phyloP scores from a whole-genome alignment of 2,329 filamentous ascomycete species.

The Venturia oleaginea region DNA sequence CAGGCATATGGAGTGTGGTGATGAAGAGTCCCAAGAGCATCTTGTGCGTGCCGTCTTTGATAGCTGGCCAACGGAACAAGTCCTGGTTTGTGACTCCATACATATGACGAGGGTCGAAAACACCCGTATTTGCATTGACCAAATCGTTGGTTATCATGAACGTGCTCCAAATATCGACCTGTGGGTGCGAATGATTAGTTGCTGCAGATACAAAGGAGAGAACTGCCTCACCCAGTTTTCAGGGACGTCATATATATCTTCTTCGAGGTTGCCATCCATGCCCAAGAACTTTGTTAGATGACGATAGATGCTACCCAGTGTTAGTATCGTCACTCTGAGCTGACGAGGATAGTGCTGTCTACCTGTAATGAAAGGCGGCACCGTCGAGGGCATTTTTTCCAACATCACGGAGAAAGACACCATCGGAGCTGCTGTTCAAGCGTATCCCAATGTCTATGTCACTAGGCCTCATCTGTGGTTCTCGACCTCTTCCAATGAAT shows the following conservation, averaged over 20 bases:
- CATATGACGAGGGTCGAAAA: conserved; percentile 56
- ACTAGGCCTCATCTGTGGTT: conserved; percentile 34
- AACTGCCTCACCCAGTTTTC: conserved; percentile 34
- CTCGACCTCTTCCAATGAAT: conserved; percentile 50
- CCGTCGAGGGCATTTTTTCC: conserved; percentile 46
- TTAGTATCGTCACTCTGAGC: background rate
- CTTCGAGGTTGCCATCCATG: conserved; percentile 46
- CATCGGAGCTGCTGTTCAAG: conserved; percentile 31
- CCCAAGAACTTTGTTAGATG: conserved; percentile 51
- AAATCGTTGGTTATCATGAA: conserved; percentile 51
- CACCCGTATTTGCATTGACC: conserved; percentile 48
- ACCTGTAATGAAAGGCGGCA: conserved; percentile 51
- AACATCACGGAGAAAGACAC: conserved; percentile 42
- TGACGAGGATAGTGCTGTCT: background rate
- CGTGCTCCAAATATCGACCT: conserved; percentile 40
- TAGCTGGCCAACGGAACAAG: conserved; percentile 54
- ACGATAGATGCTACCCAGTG: conserved; percentile 39
- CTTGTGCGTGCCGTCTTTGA: conserved; percentile 48
- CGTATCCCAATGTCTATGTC: conserved; percentile 37
- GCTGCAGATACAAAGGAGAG: background rate
- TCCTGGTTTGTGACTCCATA: conserved; percentile 58
- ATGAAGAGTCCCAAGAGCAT: conserved; percentile 51
- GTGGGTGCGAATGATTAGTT: background rate
- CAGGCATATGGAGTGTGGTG: conserved; percentile 50
- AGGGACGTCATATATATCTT: conserved; percentile 45